Percentiles rank a stretch among this genome's conserved stretches.
Evolutionary conservation across 129 eudicot genomes (phyloP).

Genomic region (Flaveria brownii): DNA sequence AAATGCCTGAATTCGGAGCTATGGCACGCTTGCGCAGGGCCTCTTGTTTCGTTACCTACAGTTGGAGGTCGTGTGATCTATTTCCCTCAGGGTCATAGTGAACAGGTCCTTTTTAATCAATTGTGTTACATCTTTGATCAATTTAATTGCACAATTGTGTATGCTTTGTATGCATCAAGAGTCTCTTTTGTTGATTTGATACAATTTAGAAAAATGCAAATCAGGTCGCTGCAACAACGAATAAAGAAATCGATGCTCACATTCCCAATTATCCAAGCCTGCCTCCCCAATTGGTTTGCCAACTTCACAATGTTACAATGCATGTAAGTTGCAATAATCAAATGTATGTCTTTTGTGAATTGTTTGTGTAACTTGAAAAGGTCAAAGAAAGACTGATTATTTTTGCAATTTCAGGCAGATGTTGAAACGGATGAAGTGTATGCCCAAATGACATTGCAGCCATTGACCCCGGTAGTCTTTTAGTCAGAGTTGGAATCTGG

Average conservation of each 20-base stretch:
- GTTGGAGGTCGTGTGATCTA: conserved; percentile 84
- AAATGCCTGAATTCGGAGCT: conserved; percentile 96
- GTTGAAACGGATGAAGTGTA: conserved; percentile 98
- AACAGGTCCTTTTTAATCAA: conserved; percentile 57
- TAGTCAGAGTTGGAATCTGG: neutral
- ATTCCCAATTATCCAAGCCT: conserved; percentile 42
- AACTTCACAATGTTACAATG: conserved; percentile 52
- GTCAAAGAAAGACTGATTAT: neutral
- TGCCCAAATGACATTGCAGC: conserved; percentile 99
- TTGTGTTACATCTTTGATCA: neutral
- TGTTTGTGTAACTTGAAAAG: neutral
- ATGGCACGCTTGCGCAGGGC: conserved; percentile 99
- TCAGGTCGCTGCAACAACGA: conserved; percentile 41
- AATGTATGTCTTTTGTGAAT: neutral
- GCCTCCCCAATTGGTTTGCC: conserved; percentile 43
- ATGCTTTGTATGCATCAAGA: neutral
- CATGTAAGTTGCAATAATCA: conserved; percentile 33
- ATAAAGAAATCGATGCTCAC: conserved; percentile 40
- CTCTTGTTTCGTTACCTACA: conserved; percentile 82
- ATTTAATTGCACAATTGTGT: neutral
- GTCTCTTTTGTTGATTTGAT: conserved; percentile 11
- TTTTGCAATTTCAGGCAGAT: conserved; percentile 73
- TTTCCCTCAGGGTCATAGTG: conserved; percentile 99
- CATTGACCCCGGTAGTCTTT: conserved; percentile 71
- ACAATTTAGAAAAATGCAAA: conserved; percentile 19